Conservation (phyloP, 116 monocot genomes). For the Dioscorea cayenensis region DNA sequence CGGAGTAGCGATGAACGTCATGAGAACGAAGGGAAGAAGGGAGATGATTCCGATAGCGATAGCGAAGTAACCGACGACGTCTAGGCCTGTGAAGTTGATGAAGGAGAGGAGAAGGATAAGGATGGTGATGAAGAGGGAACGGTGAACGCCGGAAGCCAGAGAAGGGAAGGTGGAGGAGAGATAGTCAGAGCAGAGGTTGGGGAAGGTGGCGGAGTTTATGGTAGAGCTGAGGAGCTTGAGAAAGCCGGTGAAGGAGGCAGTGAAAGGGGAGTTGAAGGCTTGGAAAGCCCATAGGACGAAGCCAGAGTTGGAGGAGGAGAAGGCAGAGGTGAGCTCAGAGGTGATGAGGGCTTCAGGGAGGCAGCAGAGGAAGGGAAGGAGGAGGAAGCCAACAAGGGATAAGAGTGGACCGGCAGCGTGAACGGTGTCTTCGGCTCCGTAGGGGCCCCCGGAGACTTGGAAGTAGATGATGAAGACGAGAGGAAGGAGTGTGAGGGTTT, state of each 20-base stretch:
- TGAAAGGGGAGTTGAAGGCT: too few relatives aligned
- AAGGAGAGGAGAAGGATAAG: conserved; percentile 47
- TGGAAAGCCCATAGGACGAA: conserved; percentile 5
- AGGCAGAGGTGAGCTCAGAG: conserved; percentile 17
- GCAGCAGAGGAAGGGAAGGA: too few relatives aligned
- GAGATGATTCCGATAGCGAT: conserved; percentile 49
- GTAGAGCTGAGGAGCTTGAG: neutral
- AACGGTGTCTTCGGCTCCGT: conserved; percentile 33
- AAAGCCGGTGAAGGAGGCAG: too few relatives aligned
- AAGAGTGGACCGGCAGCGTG: conserved; percentile 38
- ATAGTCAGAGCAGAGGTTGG: conserved; percentile 28
- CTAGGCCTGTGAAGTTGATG: conserved; percentile 67
- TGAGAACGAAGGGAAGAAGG: conserved; percentile 52
- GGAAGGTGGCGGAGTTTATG: conserved; percentile 33
- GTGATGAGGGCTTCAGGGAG: too few relatives aligned
- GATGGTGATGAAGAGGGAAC: conserved; percentile 12
- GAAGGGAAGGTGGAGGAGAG: conserved; percentile 30
- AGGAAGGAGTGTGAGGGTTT: conserved; percentile 19
- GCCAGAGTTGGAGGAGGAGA: conserved; percentile 23
- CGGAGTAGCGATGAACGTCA: conserved; percentile 37
- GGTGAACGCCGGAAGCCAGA: conserved; percentile 32
- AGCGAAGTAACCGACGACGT: conserved; percentile 65
- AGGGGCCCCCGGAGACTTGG: conserved; percentile 40
- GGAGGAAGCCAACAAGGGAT: conserved; percentile 36
- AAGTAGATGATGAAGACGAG: conserved; percentile 39